Conservation (phyloP, 225 moss, liverwort and hornwort genomes). For the Pseudisothecium myosuroides region DNA sequence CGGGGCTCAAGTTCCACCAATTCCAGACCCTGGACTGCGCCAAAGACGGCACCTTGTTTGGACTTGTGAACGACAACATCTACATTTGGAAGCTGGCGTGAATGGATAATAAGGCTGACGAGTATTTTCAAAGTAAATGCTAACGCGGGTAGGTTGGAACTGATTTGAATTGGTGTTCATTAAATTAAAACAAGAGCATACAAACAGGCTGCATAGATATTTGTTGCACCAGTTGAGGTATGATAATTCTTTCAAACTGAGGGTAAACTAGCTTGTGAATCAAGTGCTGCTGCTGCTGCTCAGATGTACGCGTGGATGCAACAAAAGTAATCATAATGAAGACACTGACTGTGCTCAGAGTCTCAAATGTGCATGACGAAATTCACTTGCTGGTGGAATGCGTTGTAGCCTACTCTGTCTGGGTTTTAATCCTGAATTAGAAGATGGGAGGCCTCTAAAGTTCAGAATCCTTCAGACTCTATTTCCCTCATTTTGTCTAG, state of each 20-base stretch:
- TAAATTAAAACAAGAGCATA: not conserved
- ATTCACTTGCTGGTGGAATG: not conserved
- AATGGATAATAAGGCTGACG: not conserved
- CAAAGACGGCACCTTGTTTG: conserved; percentile 19
- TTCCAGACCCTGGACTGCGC: conserved; percentile 22
- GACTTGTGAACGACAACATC: conserved; percentile 28
- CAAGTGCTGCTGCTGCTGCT: not conserved
- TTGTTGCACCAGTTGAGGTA: not conserved
- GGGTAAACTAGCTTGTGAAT: not conserved
- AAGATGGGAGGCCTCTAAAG: not conserved
- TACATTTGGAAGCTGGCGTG: conserved; percentile 24
- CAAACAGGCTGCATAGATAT: not conserved
- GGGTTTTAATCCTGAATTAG: not conserved
- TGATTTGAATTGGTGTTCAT: not conserved
- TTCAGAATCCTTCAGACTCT: not conserved
- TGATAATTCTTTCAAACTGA: not conserved
- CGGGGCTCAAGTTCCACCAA: conserved; percentile 20
- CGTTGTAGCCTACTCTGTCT: not conserved
- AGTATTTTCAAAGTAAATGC: not conserved
- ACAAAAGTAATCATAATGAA: not conserved
- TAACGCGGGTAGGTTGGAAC: not conserved
- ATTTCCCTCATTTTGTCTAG: too few relatives aligned
- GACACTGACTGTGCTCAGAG: not conserved
- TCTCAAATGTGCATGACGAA: not conserved
- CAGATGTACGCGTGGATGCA: not conserved